These are phyloP conservation scores for Auriscalpium orientale DNA, from an alignment of 768 basidiomycete genomes.

Conservation along the genomic window DNA sequence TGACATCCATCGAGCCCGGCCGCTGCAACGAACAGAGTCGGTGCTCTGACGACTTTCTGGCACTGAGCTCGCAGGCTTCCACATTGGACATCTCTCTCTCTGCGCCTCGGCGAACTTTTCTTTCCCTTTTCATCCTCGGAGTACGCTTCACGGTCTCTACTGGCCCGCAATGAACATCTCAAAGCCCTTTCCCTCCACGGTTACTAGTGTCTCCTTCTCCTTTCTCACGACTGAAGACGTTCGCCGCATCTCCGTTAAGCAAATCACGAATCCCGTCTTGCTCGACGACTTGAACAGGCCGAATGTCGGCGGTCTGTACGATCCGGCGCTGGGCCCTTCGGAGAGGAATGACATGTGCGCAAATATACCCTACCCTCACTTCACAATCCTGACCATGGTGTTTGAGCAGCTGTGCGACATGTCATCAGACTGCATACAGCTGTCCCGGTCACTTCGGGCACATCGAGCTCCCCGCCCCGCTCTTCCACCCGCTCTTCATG, in stretches of 20 bases:
- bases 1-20: too few relatives aligned
- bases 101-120: too few relatives aligned
- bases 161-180: constrained; percentile 73
- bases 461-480: constrained; percentile 90
- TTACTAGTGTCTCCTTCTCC: constrained; percentile 84
- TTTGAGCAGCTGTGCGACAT: constrained; percentile 77
- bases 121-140: too few relatives aligned
- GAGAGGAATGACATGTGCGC: constrained; percentile 87
- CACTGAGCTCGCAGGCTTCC: too few relatives aligned
- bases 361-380: neutral
- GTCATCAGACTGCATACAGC: constrained; percentile 84
- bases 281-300: constrained; percentile 92
- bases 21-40: too few relatives aligned
- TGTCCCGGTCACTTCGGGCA: constrained; percentile 99
- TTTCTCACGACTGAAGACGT: constrained; percentile 86
- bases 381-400: neutral
- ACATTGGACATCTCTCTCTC: too few relatives aligned
- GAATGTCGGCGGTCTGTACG: constrained; percentile 88
- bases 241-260: constrained; percentile 92
- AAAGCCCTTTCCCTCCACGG: constrained; percentile 77
- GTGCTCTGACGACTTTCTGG: too few relatives aligned
- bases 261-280: constrained; percentile 87
- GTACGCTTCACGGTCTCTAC: too few relatives aligned
- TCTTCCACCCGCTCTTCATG: constrained; percentile 97
- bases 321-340: constrained; percentile 89